These are phyloP conservation scores for Dujonia santamariae DNA, from an alignment of 1,139 yeast species.

Conservation along the genomic window DNA sequence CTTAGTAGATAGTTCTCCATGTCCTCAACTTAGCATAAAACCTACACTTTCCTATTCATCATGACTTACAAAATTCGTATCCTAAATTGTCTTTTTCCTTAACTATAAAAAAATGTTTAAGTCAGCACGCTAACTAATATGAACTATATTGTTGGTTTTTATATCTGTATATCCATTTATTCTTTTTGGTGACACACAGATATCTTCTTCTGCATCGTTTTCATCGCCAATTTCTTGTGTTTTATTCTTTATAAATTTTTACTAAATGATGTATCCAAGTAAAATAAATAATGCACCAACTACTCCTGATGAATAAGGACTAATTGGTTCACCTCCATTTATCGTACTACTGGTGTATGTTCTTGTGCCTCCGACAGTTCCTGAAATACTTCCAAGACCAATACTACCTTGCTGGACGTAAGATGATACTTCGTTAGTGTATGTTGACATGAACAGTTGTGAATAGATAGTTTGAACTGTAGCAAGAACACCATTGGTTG, in stretches of 20 bases:
- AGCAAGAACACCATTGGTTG: constrained; percentile 27
- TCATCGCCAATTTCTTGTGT: neutral
- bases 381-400: constrained; percentile 37
- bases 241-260: too few species aligned
- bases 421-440: constrained; percentile 18
- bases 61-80: too few species aligned
- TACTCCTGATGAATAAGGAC: neutral
- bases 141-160: too few species aligned
- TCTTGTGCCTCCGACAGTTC: constrained; percentile 33
- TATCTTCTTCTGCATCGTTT: too few species aligned
- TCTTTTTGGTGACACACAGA: too few species aligned
- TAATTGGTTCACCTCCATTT: neutral
- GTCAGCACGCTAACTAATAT: too few species aligned
- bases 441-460: constrained; percentile 32
- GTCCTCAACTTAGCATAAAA: too few species aligned
- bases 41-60: too few species aligned
- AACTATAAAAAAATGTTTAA: too few species aligned
- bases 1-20: too few species aligned
- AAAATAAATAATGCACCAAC: neutral
- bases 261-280: neutral
- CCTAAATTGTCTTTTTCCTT: too few species aligned
- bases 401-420: constrained; percentile 26
- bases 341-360: constrained; percentile 30
- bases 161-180: too few species aligned
- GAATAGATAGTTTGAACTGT: constrained; percentile 26